Evolutionary conservation across 2,329 filamentous ascomycete genomes (phyloP).

Genomic region (Trichoderma sp.): DNA sequence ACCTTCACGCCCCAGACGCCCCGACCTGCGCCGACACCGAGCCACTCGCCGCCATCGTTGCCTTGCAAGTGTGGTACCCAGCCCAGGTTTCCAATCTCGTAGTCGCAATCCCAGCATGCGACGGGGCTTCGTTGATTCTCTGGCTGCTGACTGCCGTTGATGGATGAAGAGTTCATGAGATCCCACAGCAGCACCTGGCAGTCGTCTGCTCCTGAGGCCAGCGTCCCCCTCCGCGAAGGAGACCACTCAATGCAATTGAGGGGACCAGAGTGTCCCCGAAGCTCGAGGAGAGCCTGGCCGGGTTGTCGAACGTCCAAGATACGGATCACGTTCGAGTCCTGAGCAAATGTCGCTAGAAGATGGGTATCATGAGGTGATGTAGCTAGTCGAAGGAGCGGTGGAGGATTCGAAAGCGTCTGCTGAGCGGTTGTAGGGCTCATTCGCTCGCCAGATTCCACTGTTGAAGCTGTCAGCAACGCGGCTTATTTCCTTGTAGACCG

Average conservation of each 20-base stretch:
- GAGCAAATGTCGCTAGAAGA: constrained; percentile 93
- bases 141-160: constrained; percentile 50
- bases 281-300: constrained; percentile 88
- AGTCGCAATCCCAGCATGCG: constrained; percentile 80
- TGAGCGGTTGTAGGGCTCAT: constrained; percentile 74
- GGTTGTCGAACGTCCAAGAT: constrained; percentile 96
- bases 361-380: constrained; percentile 95
- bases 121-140: constrained; percentile 66
- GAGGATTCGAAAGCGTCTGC: constrained; percentile 73
- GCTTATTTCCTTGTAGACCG: not conserved
- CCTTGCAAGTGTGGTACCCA: constrained; percentile 75
- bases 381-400: constrained; percentile 75
- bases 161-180: constrained; percentile 58
- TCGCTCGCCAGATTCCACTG: constrained; percentile 52
- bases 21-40: constrained; percentile 76
- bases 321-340: constrained; percentile 87
- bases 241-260: constrained; percentile 98
- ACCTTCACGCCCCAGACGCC: constrained; percentile 74
- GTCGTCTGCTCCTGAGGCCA: constrained; percentile 91
- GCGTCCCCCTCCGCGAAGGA: constrained; percentile 76
- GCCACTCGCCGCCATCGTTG: constrained; percentile 74
- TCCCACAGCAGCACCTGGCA: constrained; percentile 93
- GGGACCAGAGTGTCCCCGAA: constrained; percentile 80
- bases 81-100: constrained; percentile 80
- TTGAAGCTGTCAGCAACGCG: constrained; percentile 24